Evolutionary conservation across 1,139 yeast genomes (phyloP).

Genomic region (Geotrichum cucujoidarum): DNA sequence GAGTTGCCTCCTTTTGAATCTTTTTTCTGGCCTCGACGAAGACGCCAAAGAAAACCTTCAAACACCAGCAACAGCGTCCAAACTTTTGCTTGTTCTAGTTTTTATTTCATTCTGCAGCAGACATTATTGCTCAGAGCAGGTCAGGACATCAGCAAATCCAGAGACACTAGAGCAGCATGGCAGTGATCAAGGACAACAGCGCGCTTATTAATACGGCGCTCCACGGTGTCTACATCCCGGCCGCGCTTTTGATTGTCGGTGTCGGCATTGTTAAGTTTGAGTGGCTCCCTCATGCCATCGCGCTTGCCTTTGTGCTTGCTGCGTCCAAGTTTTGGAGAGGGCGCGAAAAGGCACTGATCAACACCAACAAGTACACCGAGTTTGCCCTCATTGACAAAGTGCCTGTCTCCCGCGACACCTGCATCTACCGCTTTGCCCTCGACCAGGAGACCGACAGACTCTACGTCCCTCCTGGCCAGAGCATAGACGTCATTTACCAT

Average conservation of each 20-base stretch:
- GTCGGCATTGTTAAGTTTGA: constrained; percentile 29
- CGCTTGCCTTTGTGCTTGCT: constrained; percentile 27
- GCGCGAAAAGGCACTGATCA: constrained; percentile 42
- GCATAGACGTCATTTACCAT: constrained; percentile 52
- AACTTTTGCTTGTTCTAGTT: too few relatives aligned
- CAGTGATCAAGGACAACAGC: constrained; percentile 8
- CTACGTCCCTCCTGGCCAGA: constrained; percentile 92
- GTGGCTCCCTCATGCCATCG: constrained; percentile 28
- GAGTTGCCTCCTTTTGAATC: too few relatives aligned
- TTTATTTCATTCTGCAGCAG: too few relatives aligned
- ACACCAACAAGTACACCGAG: constrained; percentile 59
- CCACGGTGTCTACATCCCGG: constrained; percentile 37
- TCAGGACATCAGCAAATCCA: too few relatives aligned
- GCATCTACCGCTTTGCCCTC: constrained; percentile 74
- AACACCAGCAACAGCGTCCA: too few relatives aligned
- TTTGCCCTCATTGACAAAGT: constrained; percentile 78
- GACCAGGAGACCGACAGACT: constrained; percentile 66
- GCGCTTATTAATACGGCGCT: constrained; percentile 28
- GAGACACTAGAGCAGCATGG: constrained; percentile 8
- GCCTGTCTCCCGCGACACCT: constrained; percentile 70
- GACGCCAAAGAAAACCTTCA: too few relatives aligned
- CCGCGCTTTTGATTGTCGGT: constrained; percentile 33
- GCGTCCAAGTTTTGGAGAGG: constrained; percentile 34
- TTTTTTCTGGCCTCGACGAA: neutral
- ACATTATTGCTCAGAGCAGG: too few relatives aligned